Percentiles rank a stretch among this genome's conserved stretches.
Conservation (phyloP, 2,329 filamentous ascomycete genomes). For the Monosporascus ibericus region DNA sequence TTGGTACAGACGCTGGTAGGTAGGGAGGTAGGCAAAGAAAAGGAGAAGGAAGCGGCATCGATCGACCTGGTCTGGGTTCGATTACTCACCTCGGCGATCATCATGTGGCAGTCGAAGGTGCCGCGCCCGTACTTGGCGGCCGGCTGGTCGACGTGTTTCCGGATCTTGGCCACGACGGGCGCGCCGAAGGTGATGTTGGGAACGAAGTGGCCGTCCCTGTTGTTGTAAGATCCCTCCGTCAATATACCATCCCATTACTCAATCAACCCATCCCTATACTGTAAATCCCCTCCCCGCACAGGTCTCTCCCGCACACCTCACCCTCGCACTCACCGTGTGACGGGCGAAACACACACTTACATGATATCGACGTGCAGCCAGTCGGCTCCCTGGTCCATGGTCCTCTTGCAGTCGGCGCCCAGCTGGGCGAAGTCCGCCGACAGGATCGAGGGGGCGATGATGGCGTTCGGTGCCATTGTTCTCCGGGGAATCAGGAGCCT, state of each 20-base stretch:
- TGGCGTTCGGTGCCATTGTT: conserved; percentile 79
- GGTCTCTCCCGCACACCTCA: too few species aligned
- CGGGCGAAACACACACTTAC: conserved; percentile 30
- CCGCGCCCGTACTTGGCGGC: conserved; percentile 66
- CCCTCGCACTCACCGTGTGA: too few species aligned
- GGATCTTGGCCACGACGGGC: conserved; percentile 91
- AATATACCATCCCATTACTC: neutral
- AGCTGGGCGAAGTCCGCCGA: conserved; percentile 92
- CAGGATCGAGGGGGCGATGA: conserved; percentile 97
- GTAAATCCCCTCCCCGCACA: too few species aligned
- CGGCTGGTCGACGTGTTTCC: conserved; percentile 75
- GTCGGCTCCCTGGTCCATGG: conserved; percentile 81
- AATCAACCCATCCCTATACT: too few species aligned
- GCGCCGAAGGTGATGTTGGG: conserved; percentile 97
- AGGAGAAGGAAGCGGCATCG: neutral
- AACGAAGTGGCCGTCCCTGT: conserved; percentile 95
- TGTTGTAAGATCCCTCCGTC: neutral
- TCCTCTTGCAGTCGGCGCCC: conserved; percentile 77
- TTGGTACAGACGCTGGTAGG: neutral
- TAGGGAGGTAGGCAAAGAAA: neutral
- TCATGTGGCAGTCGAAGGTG: conserved; percentile 99
- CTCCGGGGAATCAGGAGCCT: neutral
- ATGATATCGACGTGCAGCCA: conserved; percentile 95
- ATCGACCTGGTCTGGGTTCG: neutral
- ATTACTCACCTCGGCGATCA: conserved; percentile 82